Evolutionary conservation across 2,329 filamentous ascomycete genomes (phyloP), one percentile per base, ranked within the genome.

Genomic region (Cercospora sp.): DNA sequence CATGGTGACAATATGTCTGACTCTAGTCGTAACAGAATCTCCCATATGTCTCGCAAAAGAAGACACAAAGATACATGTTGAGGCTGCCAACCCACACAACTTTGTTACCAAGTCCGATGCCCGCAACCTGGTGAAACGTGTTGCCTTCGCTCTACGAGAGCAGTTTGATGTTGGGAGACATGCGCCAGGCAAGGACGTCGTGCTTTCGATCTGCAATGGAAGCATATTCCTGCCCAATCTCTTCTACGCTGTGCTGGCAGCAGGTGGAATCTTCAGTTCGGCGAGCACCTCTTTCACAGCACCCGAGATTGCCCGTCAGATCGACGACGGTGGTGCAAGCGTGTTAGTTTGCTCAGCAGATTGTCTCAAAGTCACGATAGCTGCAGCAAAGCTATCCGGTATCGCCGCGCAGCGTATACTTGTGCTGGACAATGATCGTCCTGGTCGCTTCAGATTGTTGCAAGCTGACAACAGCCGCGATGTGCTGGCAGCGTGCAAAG

Each of bases 261-360:
- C 86, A 2, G 86, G 84, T 0, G 87, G 86, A 21, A 81, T 89
- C 24, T 88, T 86, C 72, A 85, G 84, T 5, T 83, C 85, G 2
- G 85, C 85, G 0, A 84, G 81, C 40, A 80, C 85, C 0, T 80
- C 82, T 0, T 83, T 81, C 12, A 86, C 85, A 0, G 77, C 81
- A 0, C 71, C 78, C 2, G 87, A 89, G 37, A 75, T 88, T 13
- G 80, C 81, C 3, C 80, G 83, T 49, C 82, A 83, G 71, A 77
- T 85, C 6, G 75, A 76, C n/a, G 76, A 80, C 32, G 81, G 80
- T 1, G 75, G 75, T 2, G 80, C 79, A 16, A 81, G 77, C 24
- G 67, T 84, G 9, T 61, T 85, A 18, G 74, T 83, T 28, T 80
- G 80, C 61, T 85, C 85, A 74, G 82, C 83, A 61, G 80, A 81